These are phyloP conservation scores for Viridothelium virens DNA, from an alignment of 495 filamentous ascomycete genomes.

Conservation along the genomic window DNA sequence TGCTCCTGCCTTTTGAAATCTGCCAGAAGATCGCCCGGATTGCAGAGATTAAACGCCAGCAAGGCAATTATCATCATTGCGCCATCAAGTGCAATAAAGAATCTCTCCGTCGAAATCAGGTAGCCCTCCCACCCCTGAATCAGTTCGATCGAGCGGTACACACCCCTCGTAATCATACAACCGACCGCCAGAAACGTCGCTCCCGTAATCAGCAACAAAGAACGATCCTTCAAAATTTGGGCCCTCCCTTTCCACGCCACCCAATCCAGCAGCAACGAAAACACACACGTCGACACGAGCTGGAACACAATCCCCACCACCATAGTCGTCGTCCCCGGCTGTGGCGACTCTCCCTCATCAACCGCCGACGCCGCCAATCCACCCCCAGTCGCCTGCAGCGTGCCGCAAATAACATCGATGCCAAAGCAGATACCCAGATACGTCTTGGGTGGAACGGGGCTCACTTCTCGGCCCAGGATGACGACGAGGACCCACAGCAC, in stretches of 20 bases:
- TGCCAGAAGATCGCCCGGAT: conserved; percentile 4
- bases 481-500: conserved; percentile 19
- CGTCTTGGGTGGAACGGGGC: conserved; percentile 22
- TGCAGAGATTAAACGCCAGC: conserved; percentile 7
- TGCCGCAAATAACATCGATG: conserved; percentile 23
- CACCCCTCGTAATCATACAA: conserved; percentile 12
- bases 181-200: conserved; percentile 1
- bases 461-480: conserved; percentile 18
- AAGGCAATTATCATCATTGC: conserved; percentile 13
- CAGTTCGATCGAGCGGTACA: conserved; percentile 12
- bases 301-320: conserved; percentile 11
- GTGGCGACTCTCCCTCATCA: conserved; percentile 1
- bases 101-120: neutral
- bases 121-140: conserved; percentile 11
- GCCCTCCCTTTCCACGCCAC: conserved; percentile 7
- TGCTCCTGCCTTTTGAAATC: neutral
- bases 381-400: conserved; percentile 22
- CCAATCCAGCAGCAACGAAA: conserved; percentile 9
- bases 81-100: conserved; percentile 6
- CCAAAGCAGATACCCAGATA: conserved; percentile 21
- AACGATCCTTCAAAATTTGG: neutral
- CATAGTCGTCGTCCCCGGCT: conserved; percentile 15
- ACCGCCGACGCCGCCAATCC: conserved; percentile 20
- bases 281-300: conserved; percentile 12
- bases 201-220: neutral